A percentile compares a stretch with the other conserved stretches of the same genome.
phyloP scores from a whole-genome alignment of 371 early-diverging fungal genomes.

The Entomophthora muscae region DNA sequence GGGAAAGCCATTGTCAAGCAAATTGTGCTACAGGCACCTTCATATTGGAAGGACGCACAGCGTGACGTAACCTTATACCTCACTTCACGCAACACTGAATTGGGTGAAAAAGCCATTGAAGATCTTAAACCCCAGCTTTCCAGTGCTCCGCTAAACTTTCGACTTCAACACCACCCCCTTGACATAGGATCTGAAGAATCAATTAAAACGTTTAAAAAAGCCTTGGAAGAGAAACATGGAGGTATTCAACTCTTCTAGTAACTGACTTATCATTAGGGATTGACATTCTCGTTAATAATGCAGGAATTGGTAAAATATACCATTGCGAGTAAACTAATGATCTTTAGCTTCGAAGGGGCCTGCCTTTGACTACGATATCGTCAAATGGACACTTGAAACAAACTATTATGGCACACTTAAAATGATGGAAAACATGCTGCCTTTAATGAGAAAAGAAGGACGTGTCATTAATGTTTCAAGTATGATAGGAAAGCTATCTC shows the following conservation, averaged over 20 bases:
- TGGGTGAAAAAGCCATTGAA: conserved; percentile 7
- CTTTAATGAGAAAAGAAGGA: conserved; percentile 9
- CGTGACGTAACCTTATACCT: neutral
- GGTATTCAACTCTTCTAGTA: no score
- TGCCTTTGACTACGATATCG: conserved; percentile 10
- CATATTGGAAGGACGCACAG: neutral
- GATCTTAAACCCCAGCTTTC: conserved; percentile 4
- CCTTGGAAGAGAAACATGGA: conserved; percentile 2
- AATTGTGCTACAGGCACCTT: conserved; percentile 2
- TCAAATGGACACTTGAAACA: conserved; percentile 9
- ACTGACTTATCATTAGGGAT: no score
- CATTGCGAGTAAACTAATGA: no score
- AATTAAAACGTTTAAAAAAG: neutral
- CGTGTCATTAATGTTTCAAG: conserved; percentile 11
- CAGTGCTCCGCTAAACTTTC: neutral
- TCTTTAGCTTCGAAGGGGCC: conserved; percentile 4
- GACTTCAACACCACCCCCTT: conserved; percentile 1
- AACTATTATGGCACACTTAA: conserved; percentile 12
- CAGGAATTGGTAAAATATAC: conserved; percentile 12
- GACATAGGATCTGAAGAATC: conserved; percentile 6
- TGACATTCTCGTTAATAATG: conserved; percentile 11
- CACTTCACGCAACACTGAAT: conserved; percentile 4
- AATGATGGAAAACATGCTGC: conserved; percentile 6
- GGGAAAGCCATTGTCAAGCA: conserved; percentile 11
- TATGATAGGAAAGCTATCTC: neutral